Base-by-base conservation (phyloP, 305 asterid species). In the Solanum hybrid region DNA sequence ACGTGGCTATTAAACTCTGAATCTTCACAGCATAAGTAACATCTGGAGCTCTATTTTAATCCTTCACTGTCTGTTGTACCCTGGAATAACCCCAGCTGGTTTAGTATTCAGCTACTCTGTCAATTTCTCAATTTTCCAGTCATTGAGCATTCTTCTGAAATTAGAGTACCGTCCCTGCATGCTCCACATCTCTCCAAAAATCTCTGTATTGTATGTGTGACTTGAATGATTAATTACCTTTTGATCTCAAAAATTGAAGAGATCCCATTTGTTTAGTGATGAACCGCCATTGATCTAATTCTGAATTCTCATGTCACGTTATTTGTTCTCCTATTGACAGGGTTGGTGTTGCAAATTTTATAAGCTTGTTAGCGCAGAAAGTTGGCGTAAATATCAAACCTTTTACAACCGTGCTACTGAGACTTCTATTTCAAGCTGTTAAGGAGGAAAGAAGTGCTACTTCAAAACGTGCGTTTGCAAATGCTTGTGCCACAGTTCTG, bases 321-420 rank as follows among this genome's bases (percentile, higher is more conserved):
- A 45, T 88, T 78, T 89, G 79, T 92, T 89, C 40, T 90, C 86
- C 88, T 88, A 86, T 60, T 89, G 90, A 86, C 95, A 97, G 99
- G 98, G 99, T 95, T 87, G 99, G 99, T 90, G 95, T 96, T 81
- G 99, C 99, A 87, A 95, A 89, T 92, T 97, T 97, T 92, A 92
- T 95, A 92, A 91, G 94, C 93, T 89, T 93, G 94, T 92, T 97
- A 91, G 97, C 95, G 34, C 97, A 96, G 90, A 97, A 95, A 91
- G 99, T 97, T 92, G 98, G 99, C 91, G 91, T 60, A 89, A 93
- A 92, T 91, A 96, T 96, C 93, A 97, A 95, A 91, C 95, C 98
- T 31, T 97, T 96, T 95, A 94, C 97, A 24, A 90, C 91, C 91
- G 88, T 92, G 92, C 94, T 97, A 73, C 93, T 97, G 97, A 95